Evolutionary conservation across 1,284 basidiomycete species (phyloP).

Genomic region (Ceratorhiza oryzae-sativae): DNA sequence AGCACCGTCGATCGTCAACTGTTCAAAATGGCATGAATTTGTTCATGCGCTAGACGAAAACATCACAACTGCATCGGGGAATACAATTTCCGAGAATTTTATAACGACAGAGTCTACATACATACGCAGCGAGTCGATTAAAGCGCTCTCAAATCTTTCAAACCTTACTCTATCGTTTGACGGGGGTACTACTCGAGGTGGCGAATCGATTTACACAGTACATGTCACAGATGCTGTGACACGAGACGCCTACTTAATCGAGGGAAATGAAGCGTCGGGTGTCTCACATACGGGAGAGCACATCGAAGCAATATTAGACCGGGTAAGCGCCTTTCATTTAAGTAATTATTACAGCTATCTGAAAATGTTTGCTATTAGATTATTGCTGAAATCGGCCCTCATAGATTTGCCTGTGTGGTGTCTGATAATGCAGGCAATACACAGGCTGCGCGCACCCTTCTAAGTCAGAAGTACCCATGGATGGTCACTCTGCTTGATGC

Average conservation of each 20-base stretch:
- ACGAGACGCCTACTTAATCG: slow-evolving; percentile 44
- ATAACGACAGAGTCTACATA: slow-evolving; percentile 17
- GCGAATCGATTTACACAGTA: slow-evolving; percentile 46
- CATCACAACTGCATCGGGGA: slow-evolving; percentile 13
- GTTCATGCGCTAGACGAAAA: slow-evolving; percentile 4
- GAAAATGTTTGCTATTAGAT: slow-evolving; percentile 31
- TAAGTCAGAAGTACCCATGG: slow-evolving; percentile 45
- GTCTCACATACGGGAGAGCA: slow-evolving; percentile 32
- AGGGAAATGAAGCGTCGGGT: slow-evolving; percentile 43
- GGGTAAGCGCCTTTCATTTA: slow-evolving; percentile 10
- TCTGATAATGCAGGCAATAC: slow-evolving; percentile 53
- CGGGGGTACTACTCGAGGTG: slow-evolving; percentile 42
- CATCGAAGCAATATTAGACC: neutral
- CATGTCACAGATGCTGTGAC: slow-evolving; percentile 45
- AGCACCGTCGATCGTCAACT: slow-evolving; percentile 20
- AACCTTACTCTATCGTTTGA: slow-evolving; percentile 44
- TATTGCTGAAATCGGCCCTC: slow-evolving; percentile 44
- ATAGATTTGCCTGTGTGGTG: slow-evolving; percentile 45
- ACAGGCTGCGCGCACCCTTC: slow-evolving; percentile 43
- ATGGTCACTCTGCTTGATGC: slow-evolving; percentile 49
- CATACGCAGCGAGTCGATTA: neutral
- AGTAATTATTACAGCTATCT: neutral
- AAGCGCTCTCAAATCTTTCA: slow-evolving; percentile 10
- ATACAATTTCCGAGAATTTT: slow-evolving; percentile 6
- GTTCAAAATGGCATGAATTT: slow-evolving; percentile 16